These are phyloP conservation scores for Aechmea fasciata DNA, from an alignment of 176 grass and related monocot genomes.

Conservation along the genomic window DNA sequence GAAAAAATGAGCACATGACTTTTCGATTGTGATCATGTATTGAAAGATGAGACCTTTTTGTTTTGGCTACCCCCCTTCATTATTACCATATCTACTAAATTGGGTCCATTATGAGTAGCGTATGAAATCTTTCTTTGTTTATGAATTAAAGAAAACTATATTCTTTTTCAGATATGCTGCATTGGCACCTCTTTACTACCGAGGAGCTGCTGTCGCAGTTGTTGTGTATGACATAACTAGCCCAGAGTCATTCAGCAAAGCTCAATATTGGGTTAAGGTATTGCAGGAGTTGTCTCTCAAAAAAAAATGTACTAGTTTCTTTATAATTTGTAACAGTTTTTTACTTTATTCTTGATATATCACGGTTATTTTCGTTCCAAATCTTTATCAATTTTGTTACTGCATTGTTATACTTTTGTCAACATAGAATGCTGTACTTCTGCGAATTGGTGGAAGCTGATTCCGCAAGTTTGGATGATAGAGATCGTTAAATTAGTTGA, in stretches of 20 bases:
- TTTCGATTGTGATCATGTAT: neutral
- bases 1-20: neutral
- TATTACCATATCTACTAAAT: too few species aligned
- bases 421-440: too few species aligned
- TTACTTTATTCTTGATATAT: too few species aligned
- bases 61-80: neutral
- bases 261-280: slow-evolving; percentile 98
- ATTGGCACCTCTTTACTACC: slow-evolving; percentile 92
- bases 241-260: slow-evolving; percentile 90
- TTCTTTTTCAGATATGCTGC: slow-evolving; percentile 73
- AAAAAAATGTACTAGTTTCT: too few species aligned
- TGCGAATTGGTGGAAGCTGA: too few species aligned
- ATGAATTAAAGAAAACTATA: neutral
- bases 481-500: too few species aligned
- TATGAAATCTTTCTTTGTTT: slow-evolving; percentile 3
- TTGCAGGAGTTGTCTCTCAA: neutral
- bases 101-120: neutral
- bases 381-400: too few species aligned
- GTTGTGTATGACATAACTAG: slow-evolving; percentile 97
- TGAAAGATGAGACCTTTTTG: neutral
- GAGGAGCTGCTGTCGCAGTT: slow-evolving; percentile 82
- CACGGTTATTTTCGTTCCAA: too few species aligned
- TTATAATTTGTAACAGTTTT: too few species aligned
- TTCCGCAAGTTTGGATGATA: too few species aligned
- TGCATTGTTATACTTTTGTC: too few species aligned